Conservation (phyloP, 2,329 filamentous ascomycete species). For the Ustilaginoidea virens region DNA sequence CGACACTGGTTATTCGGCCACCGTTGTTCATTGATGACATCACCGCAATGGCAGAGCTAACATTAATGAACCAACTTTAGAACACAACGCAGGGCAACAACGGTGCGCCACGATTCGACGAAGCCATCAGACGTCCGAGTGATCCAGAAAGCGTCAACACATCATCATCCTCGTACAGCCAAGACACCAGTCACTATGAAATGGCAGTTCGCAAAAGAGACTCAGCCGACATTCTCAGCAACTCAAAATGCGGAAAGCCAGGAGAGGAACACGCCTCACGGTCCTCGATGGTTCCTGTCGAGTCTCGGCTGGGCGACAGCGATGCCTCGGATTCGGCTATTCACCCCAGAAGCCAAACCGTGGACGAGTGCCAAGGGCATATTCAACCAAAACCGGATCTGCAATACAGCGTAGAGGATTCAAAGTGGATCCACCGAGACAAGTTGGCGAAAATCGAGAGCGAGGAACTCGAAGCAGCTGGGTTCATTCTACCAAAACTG, state of each 20-base stretch:
- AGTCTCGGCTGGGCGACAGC: slow-evolving; percentile 10
- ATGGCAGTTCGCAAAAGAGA: slow-evolving; percentile 18
- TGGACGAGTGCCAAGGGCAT: slow-evolving; percentile 12
- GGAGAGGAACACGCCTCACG: slow-evolving; percentile 9
- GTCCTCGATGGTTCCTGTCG: slow-evolving; percentile 10
- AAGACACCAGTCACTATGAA: slow-evolving; percentile 10
- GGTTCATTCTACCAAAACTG: slow-evolving; percentile 44
- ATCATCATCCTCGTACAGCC: slow-evolving; percentile 8
- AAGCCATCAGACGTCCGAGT: slow-evolving; percentile 8
- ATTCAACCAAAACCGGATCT: slow-evolving; percentile 12
- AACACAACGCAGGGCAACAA: slow-evolving; percentile 5
- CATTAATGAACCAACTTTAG: slow-evolving; percentile 1
- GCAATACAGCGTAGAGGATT: slow-evolving; percentile 36
- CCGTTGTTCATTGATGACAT: no score
- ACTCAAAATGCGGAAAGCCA: slow-evolving; percentile 10
- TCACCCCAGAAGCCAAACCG: slow-evolving; percentile 8
- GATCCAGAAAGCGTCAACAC: slow-evolving; percentile 12
- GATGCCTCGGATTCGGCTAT: slow-evolving; percentile 6
- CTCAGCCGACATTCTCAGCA: slow-evolving; percentile 18
- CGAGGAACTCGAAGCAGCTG: slow-evolving; percentile 64
- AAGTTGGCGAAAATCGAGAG: slow-evolving; percentile 72
- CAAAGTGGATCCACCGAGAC: slow-evolving; percentile 76
- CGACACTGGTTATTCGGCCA: no score
- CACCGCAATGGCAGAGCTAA: background rate
- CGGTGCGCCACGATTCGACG: slow-evolving; percentile 3